Percentiles rank a stretch among this genome's conserved stretches.
Conservation (phyloP, 768 basidiomycete genomes). For the Rubroboletus pulcherrimus region DNA sequence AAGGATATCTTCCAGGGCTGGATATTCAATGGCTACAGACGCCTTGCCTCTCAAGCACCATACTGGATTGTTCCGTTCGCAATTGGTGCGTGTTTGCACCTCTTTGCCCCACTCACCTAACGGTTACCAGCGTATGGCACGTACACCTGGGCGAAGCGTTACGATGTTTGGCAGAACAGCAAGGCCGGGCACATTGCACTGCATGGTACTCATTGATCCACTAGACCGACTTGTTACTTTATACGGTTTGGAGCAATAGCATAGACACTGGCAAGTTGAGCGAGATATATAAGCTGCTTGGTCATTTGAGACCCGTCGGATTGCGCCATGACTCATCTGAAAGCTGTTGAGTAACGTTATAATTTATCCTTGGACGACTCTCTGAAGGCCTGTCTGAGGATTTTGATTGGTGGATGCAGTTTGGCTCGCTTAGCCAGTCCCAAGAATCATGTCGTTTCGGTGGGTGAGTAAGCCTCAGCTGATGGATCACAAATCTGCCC, state of each 20-base stretch:
- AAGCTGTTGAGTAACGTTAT: too few relatives aligned
- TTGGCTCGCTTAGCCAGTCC: too few relatives aligned
- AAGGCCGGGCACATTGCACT: constrained; percentile 73
- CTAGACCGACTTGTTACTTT: constrained; percentile 13
- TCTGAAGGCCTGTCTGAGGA: too few relatives aligned
- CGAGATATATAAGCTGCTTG: not conserved
- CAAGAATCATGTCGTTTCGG: too few relatives aligned
- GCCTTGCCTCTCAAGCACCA: constrained; percentile 66
- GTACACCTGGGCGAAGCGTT: constrained; percentile 76
- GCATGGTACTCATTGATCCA: constrained; percentile 25
- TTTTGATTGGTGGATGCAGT: too few relatives aligned
- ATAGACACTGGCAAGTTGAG: constrained; percentile 9
- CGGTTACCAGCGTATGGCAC: constrained; percentile 59
- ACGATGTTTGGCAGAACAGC: constrained; percentile 66
- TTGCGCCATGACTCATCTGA: constrained; percentile 6
- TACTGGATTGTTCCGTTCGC: constrained; percentile 80
- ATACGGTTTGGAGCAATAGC: constrained; percentile 9
- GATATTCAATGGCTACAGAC: constrained; percentile 83
- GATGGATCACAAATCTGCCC: too few relatives aligned
- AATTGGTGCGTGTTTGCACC: constrained; percentile 52
- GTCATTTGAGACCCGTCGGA: not conserved
- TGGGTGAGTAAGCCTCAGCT: too few relatives aligned
- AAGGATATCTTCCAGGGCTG: constrained; percentile 69
- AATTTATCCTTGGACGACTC: too few relatives aligned
- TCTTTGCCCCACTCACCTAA: not conserved